phyloP scores from a whole-genome alignment of 1,284 basidiomycete genomes.

The Boletus semigastroideus region DNA sequence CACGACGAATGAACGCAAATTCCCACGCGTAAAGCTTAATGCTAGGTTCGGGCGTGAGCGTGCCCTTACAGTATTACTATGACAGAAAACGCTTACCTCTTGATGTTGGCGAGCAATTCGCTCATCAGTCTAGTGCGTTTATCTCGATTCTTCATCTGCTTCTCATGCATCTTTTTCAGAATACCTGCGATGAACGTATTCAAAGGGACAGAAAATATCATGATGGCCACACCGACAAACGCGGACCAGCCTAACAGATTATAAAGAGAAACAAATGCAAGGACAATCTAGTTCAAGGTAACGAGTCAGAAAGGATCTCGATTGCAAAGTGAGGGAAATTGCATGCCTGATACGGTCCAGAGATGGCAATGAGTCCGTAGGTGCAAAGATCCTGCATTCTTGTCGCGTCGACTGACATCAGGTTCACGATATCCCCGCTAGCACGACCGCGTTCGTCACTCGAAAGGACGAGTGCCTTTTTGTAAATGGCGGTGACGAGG shows the following conservation, averaged over 20 bases:
- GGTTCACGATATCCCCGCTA: slow-evolving; percentile 91
- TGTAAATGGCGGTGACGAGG: slow-evolving; percentile 82
- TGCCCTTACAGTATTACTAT: no score
- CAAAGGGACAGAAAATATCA: slow-evolving; percentile 80
- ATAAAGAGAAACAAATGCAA: slow-evolving; percentile 91
- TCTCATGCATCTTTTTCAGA: slow-evolving; percentile 79
- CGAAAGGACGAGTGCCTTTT: slow-evolving; percentile 83
- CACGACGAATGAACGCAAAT: slow-evolving; percentile 75
- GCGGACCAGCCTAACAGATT: slow-evolving; percentile 89
- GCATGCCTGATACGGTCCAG: slow-evolving; percentile 66
- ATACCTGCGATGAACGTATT: slow-evolving; percentile 77
- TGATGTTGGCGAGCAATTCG: slow-evolving; percentile 87
- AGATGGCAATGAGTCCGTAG: slow-evolving; percentile 71
- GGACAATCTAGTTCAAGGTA: slow-evolving; percentile 54
- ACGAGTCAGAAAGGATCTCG: not conserved
- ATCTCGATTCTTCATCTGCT: slow-evolving; percentile 92
- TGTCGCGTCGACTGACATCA: slow-evolving; percentile 88
- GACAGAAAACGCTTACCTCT: slow-evolving; percentile 49
- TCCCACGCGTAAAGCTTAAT: slow-evolving; percentile 90
- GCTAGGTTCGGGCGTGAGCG: slow-evolving; percentile 33
- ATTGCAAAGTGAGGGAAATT: not conserved
- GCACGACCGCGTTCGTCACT: slow-evolving; percentile 79
- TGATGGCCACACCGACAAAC: slow-evolving; percentile 90
- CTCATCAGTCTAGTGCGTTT: slow-evolving; percentile 75
- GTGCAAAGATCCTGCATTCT: slow-evolving; percentile 87